These are phyloP conservation scores for Beauveria varroae DNA, from an alignment of 2,329 filamentous ascomycete species.

Conservation along the genomic window DNA sequence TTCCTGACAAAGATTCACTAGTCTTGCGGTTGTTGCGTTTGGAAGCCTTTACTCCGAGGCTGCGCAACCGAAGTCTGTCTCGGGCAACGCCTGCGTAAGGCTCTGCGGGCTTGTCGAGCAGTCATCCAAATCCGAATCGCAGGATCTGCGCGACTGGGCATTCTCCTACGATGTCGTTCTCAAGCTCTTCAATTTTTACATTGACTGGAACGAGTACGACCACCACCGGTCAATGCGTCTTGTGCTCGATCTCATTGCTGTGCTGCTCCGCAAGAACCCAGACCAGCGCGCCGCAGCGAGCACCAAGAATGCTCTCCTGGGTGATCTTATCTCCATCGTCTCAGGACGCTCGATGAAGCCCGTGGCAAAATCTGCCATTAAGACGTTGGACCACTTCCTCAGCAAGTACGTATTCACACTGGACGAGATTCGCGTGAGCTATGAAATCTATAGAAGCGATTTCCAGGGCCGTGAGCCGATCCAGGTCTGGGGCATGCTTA, in stretches of 20 bases:
- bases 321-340: constrained; percentile 51
- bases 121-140: constrained; percentile 42
- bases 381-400: constrained; percentile 58
- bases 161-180: constrained; percentile 42
- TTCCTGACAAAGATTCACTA: neutral
- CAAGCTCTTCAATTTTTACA: constrained; percentile 52
- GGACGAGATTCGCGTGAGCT: constrained; percentile 36
- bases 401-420: constrained; percentile 49
- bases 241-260: constrained; percentile 50
- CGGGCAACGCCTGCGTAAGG: constrained; percentile 48
- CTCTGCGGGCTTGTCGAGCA: constrained; percentile 57
- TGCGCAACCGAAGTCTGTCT: constrained; percentile 45
- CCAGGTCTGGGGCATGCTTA: constrained; percentile 42
- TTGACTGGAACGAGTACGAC: constrained; percentile 61
- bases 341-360: constrained; percentile 53
- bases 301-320: constrained; percentile 39
- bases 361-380: constrained; percentile 62
- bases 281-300: constrained; percentile 26
- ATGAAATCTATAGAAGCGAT: constrained; percentile 30
- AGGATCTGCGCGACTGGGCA: constrained; percentile 38
- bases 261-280: constrained; percentile 44
- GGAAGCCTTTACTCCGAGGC: constrained; percentile 40
- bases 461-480: constrained; percentile 10
- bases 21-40: constrained; percentile 35
- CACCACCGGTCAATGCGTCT: constrained; percentile 57